A percentile compares a stretch with the other conserved stretches of the same genome.
phyloP scores from a whole-genome alignment of 2,329 filamentous ascomycete genomes.

The Hansfordia pulvinata region DNA sequence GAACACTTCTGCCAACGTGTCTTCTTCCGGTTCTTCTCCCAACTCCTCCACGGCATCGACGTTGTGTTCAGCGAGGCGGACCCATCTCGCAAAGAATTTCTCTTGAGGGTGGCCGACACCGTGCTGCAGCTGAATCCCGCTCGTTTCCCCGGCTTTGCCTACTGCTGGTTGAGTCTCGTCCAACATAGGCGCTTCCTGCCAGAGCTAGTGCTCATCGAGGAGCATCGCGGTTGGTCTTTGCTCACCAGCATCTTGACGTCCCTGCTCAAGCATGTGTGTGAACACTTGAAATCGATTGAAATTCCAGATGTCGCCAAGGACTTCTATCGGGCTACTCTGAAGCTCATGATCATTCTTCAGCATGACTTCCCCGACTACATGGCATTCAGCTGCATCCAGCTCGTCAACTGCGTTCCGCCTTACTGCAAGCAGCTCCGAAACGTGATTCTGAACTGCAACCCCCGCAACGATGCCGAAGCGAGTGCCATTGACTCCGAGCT shows the following conservation, averaged over 20 bases:
- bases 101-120: conserved; percentile 57
- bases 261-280: conserved; percentile 60
- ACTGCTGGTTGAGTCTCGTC: conserved; percentile 71
- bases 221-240: conserved; percentile 59
- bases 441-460: conserved; percentile 60
- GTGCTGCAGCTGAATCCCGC: conserved; percentile 63
- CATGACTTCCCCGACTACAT: conserved; percentile 94
- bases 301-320: conserved; percentile 61
- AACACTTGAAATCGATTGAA: conserved; percentile 63
- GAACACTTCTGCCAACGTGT: conserved; percentile 78
- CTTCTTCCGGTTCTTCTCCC: conserved; percentile 81
- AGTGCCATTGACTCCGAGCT: conserved; percentile 39
- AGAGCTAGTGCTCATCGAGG: conserved; percentile 53
- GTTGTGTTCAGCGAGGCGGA: conserved; percentile 41
- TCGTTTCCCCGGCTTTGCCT: conserved; percentile 70
- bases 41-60: conserved; percentile 65
- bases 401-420: conserved; percentile 69
- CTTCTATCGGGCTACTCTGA: conserved; percentile 71
- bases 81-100: conserved; percentile 49
- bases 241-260: conserved; percentile 63
- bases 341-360: conserved; percentile 72
- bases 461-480: conserved; percentile 62
- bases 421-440: conserved; percentile 84
- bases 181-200: conserved; percentile 80
- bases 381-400: conserved; percentile 69